Base-by-base conservation (phyloP, 208 protist genomes). In the Trypanosoma congolense region DNA sequence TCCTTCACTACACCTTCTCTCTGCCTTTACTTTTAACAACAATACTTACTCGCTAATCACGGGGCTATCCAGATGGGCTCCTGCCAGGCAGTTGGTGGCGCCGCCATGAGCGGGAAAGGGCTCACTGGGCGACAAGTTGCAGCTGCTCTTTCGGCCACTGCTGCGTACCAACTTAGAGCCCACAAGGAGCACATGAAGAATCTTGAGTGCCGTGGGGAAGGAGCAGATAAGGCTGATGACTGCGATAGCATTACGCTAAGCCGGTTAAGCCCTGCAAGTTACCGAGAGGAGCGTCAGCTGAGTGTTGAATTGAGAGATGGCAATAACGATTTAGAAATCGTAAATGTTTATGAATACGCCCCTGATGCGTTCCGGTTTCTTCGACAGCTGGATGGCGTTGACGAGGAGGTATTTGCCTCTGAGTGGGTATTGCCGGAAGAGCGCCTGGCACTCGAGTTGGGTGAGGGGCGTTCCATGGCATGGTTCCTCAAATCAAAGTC, bases 381-480 rank as follows among this genome's bases (percentile, higher is more conserved):
- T 26, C 77, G 87, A 6, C 38, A 71, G 2, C 38, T 85, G 6
- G 68, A 80, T 24, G 74, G 70, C 3, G 48, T 93, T 36, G 47
- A 64, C 12, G 77, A 83, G 19, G 48, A 60, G 10, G 35, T 55
- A 14, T 93, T 90, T 52, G 66, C 76, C 4, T 40, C 75, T 25
- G 82, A 93, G 75, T 93, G 87, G 83, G 64, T 48, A 16, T 45
- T 93, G 19, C 71, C 76, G 14, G 70, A 78, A 38, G 74, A 85
- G n/a, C 60, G 67, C 21, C 51, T 80, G 8, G 62, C 53, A 38
- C 62, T 90, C 61, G 71, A 86, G 52, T 57, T 89, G 8, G 76
- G 87, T 35, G 82, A 84, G 38, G 87, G 87, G 10, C 82, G 87
- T 9, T 93, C 87, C 41, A 73, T 87, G 66, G 87, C 87, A 33